These are phyloP conservation scores for Pulveroboletus sp. DNA, from an alignment of 768 basidiomycete species.

Conservation along the genomic window DNA sequence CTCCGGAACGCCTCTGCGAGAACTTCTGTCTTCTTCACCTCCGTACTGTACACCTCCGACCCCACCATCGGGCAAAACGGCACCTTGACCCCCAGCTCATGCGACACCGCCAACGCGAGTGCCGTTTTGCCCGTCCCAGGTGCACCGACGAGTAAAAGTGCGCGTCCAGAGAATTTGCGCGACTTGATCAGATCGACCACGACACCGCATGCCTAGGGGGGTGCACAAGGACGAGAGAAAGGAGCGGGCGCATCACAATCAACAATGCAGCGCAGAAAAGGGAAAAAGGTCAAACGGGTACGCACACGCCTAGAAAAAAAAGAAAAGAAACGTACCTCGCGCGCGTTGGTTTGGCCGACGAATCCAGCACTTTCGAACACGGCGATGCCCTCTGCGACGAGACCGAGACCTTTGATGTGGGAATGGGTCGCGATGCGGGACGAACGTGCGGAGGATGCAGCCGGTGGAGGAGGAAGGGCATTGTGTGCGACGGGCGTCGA, in stretches of 20 bases:
- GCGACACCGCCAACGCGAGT: constrained; percentile 89
- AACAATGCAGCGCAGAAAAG: background rate
- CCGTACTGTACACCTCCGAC: constrained; percentile 91
- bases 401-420: constrained; percentile 93
- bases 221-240: no score
- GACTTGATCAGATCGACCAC: constrained; percentile 87
- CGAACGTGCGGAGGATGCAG: constrained; percentile 56
- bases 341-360: constrained; percentile 83
- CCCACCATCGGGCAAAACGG: constrained; percentile 99
- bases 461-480: constrained; percentile 64
- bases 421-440: constrained; percentile 89
- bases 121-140: constrained; percentile 99
- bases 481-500: constrained; percentile 64
- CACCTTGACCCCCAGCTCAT: constrained; percentile 90
- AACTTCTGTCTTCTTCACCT: constrained; percentile 99
- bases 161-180: constrained; percentile 90
- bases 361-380: constrained; percentile 74
- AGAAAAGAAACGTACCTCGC: constrained; percentile 59
- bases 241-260: background rate
- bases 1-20: constrained; percentile 90
- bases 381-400: constrained; percentile 80
- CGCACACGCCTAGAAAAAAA: background rate
- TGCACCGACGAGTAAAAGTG: constrained; percentile 86
- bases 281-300: background rate
- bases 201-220: constrained; percentile 77